These are phyloP conservation scores for Talaromyces stipitatus DNA, from an alignment of 495 filamentous ascomycete genomes.

Conservation along the genomic window DNA sequence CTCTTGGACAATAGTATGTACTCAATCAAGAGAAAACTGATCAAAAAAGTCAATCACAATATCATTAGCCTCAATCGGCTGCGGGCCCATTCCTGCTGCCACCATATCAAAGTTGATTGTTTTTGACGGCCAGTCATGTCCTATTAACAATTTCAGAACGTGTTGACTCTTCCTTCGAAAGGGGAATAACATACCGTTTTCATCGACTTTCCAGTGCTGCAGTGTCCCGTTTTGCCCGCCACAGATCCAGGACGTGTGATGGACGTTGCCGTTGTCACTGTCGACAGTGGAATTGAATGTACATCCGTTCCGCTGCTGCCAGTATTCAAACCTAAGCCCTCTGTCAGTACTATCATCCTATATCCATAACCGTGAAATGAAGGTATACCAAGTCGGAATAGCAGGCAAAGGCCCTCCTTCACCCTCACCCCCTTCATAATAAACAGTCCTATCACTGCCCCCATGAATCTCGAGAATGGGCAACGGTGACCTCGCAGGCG, in stretches of 20 bases:
- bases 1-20: too few relatives aligned
- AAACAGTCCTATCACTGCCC: constrained; percentile 26
- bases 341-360: background rate
- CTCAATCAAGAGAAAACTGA: background rate
- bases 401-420: constrained; percentile 24
- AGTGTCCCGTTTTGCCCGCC: constrained; percentile 23
- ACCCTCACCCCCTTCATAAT: constrained; percentile 24
- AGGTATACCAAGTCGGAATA: constrained; percentile 16
- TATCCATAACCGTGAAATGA: too few relatives aligned
- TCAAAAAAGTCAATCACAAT: background rate
- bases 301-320: constrained; percentile 26
- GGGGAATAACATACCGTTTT: constrained; percentile 16
- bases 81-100: background rate
- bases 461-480: constrained; percentile 48
- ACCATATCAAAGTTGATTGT: background rate
- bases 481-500: constrained; percentile 22
- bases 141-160: too few relatives aligned
- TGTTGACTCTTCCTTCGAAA: too few relatives aligned
- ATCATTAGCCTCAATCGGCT: background rate
- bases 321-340: constrained; percentile 17
- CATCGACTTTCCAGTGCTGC: constrained; percentile 38
- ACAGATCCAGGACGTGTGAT: constrained; percentile 22
- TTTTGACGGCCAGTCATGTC: background rate
- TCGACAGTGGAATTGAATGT: background rate
- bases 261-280: background rate